Percentiles rank a stretch among this genome's conserved stretches.
Evolutionary conservation across 1,139 yeast species (phyloP).

Genomic region (Blastobotrys persicus): DNA sequence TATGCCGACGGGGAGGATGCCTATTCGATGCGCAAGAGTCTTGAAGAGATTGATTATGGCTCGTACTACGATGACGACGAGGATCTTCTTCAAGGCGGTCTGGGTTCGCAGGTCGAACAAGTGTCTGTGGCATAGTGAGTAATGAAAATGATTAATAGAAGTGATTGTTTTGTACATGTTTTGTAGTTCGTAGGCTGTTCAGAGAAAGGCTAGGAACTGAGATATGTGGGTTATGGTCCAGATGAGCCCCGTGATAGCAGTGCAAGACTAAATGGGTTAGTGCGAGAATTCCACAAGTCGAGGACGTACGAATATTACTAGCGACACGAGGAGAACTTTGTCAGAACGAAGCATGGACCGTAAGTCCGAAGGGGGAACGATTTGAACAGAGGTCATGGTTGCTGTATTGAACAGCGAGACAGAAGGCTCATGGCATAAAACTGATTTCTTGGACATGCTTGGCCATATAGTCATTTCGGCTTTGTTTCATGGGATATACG

Average conservation of each 20-base stretch:
- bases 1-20: conserved; percentile 99
- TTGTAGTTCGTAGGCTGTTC: neutral
- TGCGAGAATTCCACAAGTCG: too few relatives aligned
- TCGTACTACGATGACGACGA: conserved; percentile 32
- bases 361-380: too few relatives aligned
- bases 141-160: neutral
- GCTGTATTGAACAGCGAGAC: too few relatives aligned
- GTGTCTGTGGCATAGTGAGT: neutral
- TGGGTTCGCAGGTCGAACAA: conserved; percentile 13
- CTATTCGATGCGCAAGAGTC: conserved; percentile 71
- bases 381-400: too few relatives aligned
- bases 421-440: too few relatives aligned
- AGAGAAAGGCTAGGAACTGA: neutral
- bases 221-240: neutral
- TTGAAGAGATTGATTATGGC: conserved; percentile 23
- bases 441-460: too few relatives aligned
- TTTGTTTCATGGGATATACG: too few relatives aligned
- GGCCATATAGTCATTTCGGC: too few relatives aligned
- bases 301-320: neutral
- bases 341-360: too few relatives aligned
- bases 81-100: conserved; percentile 29
- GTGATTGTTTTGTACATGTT: neutral
- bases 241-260: neutral
- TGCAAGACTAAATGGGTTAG: neutral
- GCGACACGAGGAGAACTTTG: too few relatives aligned